Evolutionary conservation across 2,329 filamentous ascomycete species (phyloP), one percentile per base, ranked within the genome.

Genomic region (Beauveria caledonica): DNA sequence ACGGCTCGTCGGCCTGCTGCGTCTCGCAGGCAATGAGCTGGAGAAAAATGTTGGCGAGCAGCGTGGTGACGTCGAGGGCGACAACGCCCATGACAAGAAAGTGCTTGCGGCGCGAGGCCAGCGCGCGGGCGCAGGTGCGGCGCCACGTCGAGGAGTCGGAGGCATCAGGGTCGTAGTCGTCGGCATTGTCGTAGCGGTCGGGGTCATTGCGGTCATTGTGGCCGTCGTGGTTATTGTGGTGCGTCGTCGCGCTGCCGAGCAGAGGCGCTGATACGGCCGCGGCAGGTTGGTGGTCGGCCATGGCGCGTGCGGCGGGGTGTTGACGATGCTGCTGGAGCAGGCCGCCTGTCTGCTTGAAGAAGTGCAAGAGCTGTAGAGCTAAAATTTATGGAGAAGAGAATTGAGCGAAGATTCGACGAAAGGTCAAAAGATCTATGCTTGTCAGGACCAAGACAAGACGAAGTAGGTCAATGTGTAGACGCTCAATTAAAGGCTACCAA

Each of bases 1-100:
- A 80, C 0, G 68, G 63, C 65, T 76, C 73, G 53, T 74, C 65
- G 36, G 70, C 63, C 42, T 71, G 68, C 50, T 74, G 71, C 64
- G 73, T 72, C 64, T 80, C 78, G 69, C 79, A 81, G 17, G 78
- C 75, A 60, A 80, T 74, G 17, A 81, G 71, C 27, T 77, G 73
- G 60, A 80, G 72, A 62, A 80, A 77, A 61, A 82, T 74, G 61
- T 80, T 78, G 50, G 72, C 71, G 46, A 81, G 68, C 56, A 80
- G 73, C 29, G 73, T 73, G 1, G 70, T 68, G 49, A 80, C 76
- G 63, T 81, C 78, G 44, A 80, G 68, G 5, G 76, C 67, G 39
- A 81, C 75, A 15, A 80, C 66, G 3, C 65, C 68, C 64, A 81
- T 69, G 63, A 80, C 66, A 52, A 76, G 51, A 67, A 74, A 79